phyloP scores from a whole-genome alignment of 2,329 filamentous ascomycete species.

The Xylariomycetidae sp. region DNA sequence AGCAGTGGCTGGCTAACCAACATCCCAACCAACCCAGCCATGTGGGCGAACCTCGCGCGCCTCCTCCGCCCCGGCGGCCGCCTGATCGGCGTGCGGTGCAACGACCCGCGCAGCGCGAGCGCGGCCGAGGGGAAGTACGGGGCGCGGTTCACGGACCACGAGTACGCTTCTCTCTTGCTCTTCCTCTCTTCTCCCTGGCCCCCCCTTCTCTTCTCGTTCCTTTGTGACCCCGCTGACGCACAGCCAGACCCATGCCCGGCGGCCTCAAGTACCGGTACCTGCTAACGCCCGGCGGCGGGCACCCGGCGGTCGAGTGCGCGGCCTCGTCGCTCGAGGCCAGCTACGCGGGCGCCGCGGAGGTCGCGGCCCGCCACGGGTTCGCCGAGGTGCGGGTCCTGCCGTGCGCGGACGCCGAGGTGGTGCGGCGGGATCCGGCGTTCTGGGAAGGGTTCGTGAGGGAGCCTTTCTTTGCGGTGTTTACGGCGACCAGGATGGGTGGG shows the following conservation, averaged over 20 bases:
- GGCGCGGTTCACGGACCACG: constrained; percentile 8
- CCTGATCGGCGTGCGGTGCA: constrained; percentile 20
- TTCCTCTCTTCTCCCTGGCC: too few species aligned
- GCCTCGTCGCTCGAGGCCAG: constrained; percentile 15
- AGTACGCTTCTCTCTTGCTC: too few species aligned
- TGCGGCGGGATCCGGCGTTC: constrained; percentile 16
- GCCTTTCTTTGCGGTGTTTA: constrained; percentile 13
- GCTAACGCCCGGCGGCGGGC: constrained; percentile 1
- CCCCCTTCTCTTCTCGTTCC: too few species aligned
- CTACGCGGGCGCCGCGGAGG: constrained; percentile 15
- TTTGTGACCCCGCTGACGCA: too few species aligned
- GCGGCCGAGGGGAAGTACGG: constrained; percentile 12
- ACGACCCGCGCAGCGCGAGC: constrained; percentile 8
- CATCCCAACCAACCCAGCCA: too few species aligned
- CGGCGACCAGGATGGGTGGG: too few species aligned
- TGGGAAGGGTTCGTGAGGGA: constrained; percentile 19
- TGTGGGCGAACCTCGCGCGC: constrained; percentile 22
- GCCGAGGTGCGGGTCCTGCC: constrained; percentile 15
- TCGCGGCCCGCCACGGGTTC: constrained; percentile 18
- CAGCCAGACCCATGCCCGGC: too few species aligned
- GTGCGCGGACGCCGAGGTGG: constrained; percentile 13
- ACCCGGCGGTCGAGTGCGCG: constrained; percentile 13
- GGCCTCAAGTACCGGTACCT: constrained; percentile 14
- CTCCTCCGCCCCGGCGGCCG: constrained; percentile 23
- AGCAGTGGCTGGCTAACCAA: too few species aligned